These are phyloP conservation scores for Fraxinus paxiana DNA, from an alignment of 305 asterid genomes.

Conservation along the genomic window DNA sequence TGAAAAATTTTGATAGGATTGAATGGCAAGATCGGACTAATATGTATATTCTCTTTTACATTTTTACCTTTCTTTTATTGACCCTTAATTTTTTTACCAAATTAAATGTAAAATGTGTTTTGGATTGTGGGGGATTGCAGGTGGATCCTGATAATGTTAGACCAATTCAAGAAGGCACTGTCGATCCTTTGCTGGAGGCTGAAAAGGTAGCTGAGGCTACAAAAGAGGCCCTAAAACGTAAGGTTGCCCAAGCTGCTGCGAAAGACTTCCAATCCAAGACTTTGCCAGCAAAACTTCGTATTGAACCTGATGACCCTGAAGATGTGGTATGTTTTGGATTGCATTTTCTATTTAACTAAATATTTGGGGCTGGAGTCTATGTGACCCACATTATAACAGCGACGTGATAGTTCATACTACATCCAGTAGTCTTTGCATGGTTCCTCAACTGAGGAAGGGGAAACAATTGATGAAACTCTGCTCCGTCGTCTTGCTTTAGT, in stretches of 20 bases:
- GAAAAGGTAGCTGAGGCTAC: conserved; percentile 89
- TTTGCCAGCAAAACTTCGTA: conserved; percentile 81
- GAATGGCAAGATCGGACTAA: not conserved
- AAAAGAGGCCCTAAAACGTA: conserved; percentile 90
- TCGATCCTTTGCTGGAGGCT: conserved; percentile 79
- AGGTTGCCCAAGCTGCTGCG: conserved; percentile 79
- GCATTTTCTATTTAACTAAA: not conserved
- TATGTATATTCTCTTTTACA: not conserved
- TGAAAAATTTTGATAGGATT: not conserved
- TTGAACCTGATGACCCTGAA: conserved; percentile 87
- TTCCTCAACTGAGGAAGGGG: not conserved
- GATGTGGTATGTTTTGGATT: conserved; percentile 71
- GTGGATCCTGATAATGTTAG: conserved; percentile 92
- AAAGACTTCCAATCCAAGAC: conserved; percentile 66
- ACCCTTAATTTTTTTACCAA: not conserved
- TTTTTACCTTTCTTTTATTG: not conserved
- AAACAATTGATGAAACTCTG: not conserved
- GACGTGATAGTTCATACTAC: not conserved
- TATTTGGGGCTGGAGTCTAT: not conserved
- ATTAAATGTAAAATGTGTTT: not conserved
- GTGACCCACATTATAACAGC: conserved; percentile 8
- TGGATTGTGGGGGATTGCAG: conserved; percentile 42
- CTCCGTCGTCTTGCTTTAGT: not conserved
- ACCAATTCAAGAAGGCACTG: conserved; percentile 52
- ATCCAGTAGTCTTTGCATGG: not conserved